These are phyloP conservation scores for Tetrahymena borealis DNA, from an alignment of 73 alveolate genomes.

Conservation along the genomic window DNA sequence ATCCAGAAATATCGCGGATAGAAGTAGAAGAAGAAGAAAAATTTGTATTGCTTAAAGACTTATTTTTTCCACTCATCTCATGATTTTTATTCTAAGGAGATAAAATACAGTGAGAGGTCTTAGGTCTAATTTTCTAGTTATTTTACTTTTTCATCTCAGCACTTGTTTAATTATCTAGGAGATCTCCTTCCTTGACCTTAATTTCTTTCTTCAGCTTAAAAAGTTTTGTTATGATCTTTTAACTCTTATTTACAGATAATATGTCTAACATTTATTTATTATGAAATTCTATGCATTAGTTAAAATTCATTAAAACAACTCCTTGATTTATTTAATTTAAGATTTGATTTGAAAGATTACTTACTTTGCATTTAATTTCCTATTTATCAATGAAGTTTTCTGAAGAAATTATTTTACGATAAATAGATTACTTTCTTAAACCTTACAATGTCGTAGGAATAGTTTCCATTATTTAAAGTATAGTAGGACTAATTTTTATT, in stretches of 20 bases:
- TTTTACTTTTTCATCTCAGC: too few relatives aligned
- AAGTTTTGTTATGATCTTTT: not conserved
- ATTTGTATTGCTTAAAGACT: not conserved
- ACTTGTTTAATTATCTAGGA: not conserved
- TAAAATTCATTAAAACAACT: not conserved
- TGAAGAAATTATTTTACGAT: not conserved
- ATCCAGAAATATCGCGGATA: not conserved
- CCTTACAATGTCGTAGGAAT: too few relatives aligned
- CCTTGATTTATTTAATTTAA: not conserved
- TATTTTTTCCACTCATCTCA: not conserved
- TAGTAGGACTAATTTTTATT: too few relatives aligned
- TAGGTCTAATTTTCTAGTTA: too few relatives aligned
- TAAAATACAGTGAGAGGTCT: too few relatives aligned
- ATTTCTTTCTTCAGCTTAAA: not conserved
- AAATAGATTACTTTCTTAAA: not conserved
- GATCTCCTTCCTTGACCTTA: not conserved
- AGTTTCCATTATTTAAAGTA: too few relatives aligned
- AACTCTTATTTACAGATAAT: not conserved
- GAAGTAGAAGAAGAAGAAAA: not conserved
- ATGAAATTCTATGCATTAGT: not conserved
- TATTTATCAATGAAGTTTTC: not conserved
- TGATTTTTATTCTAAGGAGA: too few relatives aligned
- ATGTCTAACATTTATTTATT: not conserved
- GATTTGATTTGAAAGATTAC: not conserved
- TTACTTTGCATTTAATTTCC: not conserved